These are phyloP conservation scores for Penicillium psychrofluorescens DNA, from an alignment of 495 filamentous ascomycete genomes.

Conservation along the genomic window DNA sequence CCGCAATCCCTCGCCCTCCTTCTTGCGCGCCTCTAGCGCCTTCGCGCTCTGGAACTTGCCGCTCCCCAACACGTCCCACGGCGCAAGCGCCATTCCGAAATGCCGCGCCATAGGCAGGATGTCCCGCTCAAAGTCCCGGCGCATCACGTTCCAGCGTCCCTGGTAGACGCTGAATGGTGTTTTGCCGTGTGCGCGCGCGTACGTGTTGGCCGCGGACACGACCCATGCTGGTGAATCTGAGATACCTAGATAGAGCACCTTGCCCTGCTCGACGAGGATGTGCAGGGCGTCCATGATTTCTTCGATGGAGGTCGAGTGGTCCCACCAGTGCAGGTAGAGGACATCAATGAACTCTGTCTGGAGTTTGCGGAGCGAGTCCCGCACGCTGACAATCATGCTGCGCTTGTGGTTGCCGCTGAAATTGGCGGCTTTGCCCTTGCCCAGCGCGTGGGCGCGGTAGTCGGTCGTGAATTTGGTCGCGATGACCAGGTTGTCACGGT, in stretches of 20 bases:
- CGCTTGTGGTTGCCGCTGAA: constrained; percentile 48
- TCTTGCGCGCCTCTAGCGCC: constrained; percentile 23
- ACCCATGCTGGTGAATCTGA: constrained; percentile 58
- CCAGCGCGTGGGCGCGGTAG: constrained; percentile 20
- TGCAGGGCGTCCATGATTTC: constrained; percentile 57
- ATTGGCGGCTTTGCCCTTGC: constrained; percentile 45
- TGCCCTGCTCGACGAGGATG: constrained; percentile 47
- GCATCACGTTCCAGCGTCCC: constrained; percentile 51
- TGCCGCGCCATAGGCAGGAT: constrained; percentile 48
- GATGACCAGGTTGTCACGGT: constrained; percentile 60
- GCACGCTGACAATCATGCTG: constrained; percentile 47
- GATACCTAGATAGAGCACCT: constrained; percentile 59
- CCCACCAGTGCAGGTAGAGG: constrained; percentile 58
- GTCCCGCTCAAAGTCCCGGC: constrained; percentile 49
- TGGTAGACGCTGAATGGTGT: constrained; percentile 60
- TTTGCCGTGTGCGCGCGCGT: constrained; percentile 52
- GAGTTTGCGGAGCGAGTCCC: constrained; percentile 50
- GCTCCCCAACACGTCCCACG: constrained; percentile 48
- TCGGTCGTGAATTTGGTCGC: constrained; percentile 62
- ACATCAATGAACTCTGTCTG: constrained; percentile 61
- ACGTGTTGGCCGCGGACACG: constrained; percentile 52
- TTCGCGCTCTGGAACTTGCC: constrained; percentile 44
- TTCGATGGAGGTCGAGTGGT: constrained; percentile 47
- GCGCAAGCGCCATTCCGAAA: constrained; percentile 52
- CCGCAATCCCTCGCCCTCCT: constrained; percentile 21